Conservation (phyloP, 768 basidiomycete species). For the Lactarius akahatsu region DNA sequence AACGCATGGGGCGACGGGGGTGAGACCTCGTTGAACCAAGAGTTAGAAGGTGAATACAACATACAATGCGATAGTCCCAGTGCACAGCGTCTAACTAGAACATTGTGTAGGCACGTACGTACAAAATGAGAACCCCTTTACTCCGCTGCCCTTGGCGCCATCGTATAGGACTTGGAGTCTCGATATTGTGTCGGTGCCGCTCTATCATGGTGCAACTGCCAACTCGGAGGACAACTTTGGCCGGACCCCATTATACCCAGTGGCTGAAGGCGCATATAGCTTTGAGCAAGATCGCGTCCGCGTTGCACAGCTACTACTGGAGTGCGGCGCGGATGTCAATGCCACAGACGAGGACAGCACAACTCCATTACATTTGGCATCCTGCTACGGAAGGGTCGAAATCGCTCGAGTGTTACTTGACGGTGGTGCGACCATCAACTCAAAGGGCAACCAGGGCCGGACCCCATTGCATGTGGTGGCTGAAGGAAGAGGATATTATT, state of each 20-base stretch:
- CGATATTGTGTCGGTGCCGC: too few relatives aligned
- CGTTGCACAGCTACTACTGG: background rate
- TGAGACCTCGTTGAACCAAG: too few relatives aligned
- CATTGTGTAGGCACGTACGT: too few relatives aligned
- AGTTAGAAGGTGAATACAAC: too few relatives aligned
- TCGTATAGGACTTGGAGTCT: too few relatives aligned
- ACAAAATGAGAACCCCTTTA: too few relatives aligned
- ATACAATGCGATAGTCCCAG: too few relatives aligned
- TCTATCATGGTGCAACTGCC: background rate
- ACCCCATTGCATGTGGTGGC: background rate
- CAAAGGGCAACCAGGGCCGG: too few relatives aligned
- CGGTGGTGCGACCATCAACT: too few relatives aligned
- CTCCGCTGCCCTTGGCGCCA: too few relatives aligned
- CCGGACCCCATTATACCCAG: background rate
- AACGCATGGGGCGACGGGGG: too few relatives aligned
- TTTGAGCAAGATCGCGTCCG: background rate
- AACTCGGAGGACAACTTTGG: background rate
- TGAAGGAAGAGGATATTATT: background rate
- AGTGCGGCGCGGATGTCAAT: background rate
- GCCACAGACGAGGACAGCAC: background rate
- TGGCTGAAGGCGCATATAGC: background rate
- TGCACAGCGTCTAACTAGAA: too few relatives aligned
- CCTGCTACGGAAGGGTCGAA: background rate
- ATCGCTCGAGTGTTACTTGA: background rate
- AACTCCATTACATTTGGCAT: background rate